Base-by-base conservation (phyloP, 495 filamentous ascomycete species). In the Cetradonia linearis region DNA sequence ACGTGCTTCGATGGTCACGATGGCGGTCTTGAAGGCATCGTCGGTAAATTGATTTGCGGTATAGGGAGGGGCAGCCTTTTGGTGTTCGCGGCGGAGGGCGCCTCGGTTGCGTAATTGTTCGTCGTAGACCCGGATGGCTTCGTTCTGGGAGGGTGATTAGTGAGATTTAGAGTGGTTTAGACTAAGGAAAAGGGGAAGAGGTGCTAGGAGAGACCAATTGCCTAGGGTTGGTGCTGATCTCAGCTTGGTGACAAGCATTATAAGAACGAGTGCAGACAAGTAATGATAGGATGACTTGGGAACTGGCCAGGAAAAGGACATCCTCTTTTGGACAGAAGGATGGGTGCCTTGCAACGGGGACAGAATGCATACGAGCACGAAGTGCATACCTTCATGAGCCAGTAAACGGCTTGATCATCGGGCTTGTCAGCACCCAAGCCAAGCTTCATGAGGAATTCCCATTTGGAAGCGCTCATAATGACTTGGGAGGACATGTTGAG, bases 91-190 rank as follows among this genome's bases (percentile, higher is more conserved):
- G 74, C 60, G 63, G 49, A 78, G 68, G 25, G 78, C 75, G 44
- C 70, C 63, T 14, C 72, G 67, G 8, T 69, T 71, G 40, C 74
- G 71, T 56, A 78, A 73, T 59, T 78, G 66, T 44, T 55, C 63
- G 57, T 75, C 73, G 67, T 78, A 79, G 55, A 75, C 69, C 20
- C 63, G 60, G 58, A 77, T 77, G 42, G 77, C 74, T 71, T 78
- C 76, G 46, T 75, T 75, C 77, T 79, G 61, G 16, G 11, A 48
- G 25, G n/a, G 14, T 11, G 50, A 18, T 33, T 3, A 20, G 50
- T 33, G 18, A 20, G 30, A 23, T 23, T 11, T 9, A 30, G 50
- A 23, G 31, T 36, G 18, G 28, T 10, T 25, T 5, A 8, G 50
- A 20, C 16, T 5, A n/a, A 11, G 9, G 30, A 53, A 30, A 20